Conservation (phyloP, 2,329 filamentous ascomycete species). For the Hirsutella minnesotensis region DNA sequence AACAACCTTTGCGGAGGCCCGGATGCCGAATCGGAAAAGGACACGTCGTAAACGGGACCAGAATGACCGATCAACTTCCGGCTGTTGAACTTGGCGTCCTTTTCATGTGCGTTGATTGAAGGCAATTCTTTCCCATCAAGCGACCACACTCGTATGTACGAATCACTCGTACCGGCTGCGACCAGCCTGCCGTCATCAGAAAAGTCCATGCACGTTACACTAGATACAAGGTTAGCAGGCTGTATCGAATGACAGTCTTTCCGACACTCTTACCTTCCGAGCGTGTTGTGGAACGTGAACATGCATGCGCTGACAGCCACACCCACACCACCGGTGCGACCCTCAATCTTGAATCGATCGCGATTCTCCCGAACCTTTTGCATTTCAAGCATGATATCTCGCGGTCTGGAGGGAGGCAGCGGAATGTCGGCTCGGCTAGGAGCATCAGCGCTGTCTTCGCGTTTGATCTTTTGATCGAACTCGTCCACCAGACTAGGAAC, state of each 20-base stretch:
- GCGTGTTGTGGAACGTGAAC: slow-evolving; percentile 97
- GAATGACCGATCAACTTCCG: slow-evolving; percentile 78
- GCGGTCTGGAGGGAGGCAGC: slow-evolving; percentile 73
- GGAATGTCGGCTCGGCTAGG: slow-evolving; percentile 71
- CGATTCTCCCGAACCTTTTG: slow-evolving; percentile 88
- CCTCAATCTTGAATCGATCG: slow-evolving; percentile 81
- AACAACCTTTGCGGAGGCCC: slow-evolving; percentile 36
- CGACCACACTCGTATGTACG: slow-evolving; percentile 91
- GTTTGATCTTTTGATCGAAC: slow-evolving; percentile 79
- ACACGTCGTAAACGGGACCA: slow-evolving; percentile 76
- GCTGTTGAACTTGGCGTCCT: slow-evolving; percentile 48
- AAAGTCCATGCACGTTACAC: slow-evolving; percentile 82
- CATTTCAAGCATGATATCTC: slow-evolving; percentile 89
- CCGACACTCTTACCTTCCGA: slow-evolving; percentile 61
- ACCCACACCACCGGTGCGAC: slow-evolving; percentile 71
- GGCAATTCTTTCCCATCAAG: slow-evolving; percentile 74
- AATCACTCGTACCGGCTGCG: slow-evolving; percentile 82
- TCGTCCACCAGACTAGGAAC: slow-evolving; percentile 69
- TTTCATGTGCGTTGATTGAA: slow-evolving; percentile 48
- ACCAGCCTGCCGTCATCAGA: slow-evolving; percentile 82
- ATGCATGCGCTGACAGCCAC: slow-evolving; percentile 83
- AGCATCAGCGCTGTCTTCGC: slow-evolving; percentile 76
- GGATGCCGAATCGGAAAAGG: slow-evolving; percentile 67
- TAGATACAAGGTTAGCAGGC: neutral
- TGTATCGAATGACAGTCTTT: slow-evolving; percentile 32